These are phyloP conservation scores for Monotropa hypopitys DNA, from an alignment of 179 eudicot species.

Conservation along the genomic window DNA sequence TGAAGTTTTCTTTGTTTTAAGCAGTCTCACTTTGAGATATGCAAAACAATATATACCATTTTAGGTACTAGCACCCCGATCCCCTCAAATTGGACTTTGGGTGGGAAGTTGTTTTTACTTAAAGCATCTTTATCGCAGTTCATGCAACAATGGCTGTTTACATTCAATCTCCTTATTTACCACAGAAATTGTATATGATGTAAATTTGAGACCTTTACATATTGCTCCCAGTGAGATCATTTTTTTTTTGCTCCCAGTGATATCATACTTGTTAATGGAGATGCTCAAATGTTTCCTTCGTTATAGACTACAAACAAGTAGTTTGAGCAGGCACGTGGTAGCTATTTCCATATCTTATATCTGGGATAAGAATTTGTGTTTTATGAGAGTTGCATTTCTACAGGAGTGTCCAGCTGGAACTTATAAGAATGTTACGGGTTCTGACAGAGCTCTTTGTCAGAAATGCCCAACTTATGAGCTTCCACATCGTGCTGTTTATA, in stretches of 20 bases:
- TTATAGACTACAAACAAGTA: background rate
- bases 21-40: background rate
- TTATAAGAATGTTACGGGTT: slow-evolving; percentile 76
- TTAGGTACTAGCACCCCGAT: background rate
- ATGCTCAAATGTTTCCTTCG: background rate
- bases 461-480: slow-evolving; percentile 62
- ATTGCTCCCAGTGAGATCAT: background rate
- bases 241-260: no score
- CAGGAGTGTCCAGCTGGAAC: slow-evolving; percentile 98
- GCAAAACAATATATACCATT: background rate
- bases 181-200: background rate
- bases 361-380: background rate
- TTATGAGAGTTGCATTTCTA: slow-evolving; percentile 10
- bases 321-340: background rate
- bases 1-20: background rate
- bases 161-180: background rate
- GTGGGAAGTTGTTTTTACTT: background rate
- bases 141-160: background rate
- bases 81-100: background rate
- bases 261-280: no score
- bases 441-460: slow-evolving; percentile 61
- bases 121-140: background rate
- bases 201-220: background rate
- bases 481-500: slow-evolving; percentile 72
- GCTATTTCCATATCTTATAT: background rate